These are phyloP conservation scores for Monilinia aucupariae DNA, from an alignment of 2,329 filamentous ascomycete genomes.

Conservation along the genomic window DNA sequence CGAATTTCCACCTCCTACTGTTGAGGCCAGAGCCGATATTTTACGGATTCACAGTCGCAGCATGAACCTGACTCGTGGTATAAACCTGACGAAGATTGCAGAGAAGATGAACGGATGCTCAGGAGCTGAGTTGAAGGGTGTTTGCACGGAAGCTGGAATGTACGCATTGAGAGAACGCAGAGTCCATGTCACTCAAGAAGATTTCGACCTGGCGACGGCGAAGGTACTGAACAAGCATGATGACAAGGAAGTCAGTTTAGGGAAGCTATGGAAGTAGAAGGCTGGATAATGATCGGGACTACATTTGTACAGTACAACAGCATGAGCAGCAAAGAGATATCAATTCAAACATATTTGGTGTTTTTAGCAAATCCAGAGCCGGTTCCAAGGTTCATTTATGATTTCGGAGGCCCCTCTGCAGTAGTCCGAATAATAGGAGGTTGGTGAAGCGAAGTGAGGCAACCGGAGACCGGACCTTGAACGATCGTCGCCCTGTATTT, in stretches of 20 bases:
- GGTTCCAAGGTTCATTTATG: background rate
- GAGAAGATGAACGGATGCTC: slow-evolving; percentile 99
- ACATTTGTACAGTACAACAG: slow-evolving; percentile 35
- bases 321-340: slow-evolving; percentile 18
- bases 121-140: slow-evolving; percentile 94
- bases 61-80: slow-evolving; percentile 97
- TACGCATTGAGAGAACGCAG: slow-evolving; percentile 90
- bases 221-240: slow-evolving; percentile 99
- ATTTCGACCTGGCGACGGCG: slow-evolving; percentile 95
- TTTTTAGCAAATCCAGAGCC: background rate
- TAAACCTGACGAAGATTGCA: slow-evolving; percentile 96
- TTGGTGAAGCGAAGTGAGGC: background rate
- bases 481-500: slow-evolving; percentile 7
- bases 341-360: slow-evolving; percentile 13
- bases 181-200: slow-evolving; percentile 97
- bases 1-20: slow-evolving; percentile 93
- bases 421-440: background rate
- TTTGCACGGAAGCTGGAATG: slow-evolving; percentile 98
- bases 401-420: background rate
- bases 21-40: slow-evolving; percentile 96
- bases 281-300: background rate
- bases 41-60: slow-evolving; percentile 94
- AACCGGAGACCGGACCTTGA: background rate
- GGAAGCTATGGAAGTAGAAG: slow-evolving; percentile 74
- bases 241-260: slow-evolving; percentile 89